phyloP scores from a whole-genome alignment of 495 filamentous ascomycete genomes.

The Jackrogersella minutella region DNA sequence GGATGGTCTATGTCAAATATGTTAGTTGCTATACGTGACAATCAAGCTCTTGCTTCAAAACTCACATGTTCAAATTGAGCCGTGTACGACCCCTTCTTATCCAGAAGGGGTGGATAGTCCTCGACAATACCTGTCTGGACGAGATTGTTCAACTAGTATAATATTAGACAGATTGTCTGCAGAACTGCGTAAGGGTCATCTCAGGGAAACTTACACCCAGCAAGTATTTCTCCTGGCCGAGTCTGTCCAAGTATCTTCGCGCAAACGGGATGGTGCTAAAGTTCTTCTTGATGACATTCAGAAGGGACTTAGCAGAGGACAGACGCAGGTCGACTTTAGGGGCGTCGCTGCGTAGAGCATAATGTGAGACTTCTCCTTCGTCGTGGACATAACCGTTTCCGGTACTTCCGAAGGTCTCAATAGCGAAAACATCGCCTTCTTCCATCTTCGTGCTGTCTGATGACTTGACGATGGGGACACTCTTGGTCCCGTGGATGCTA shows the following conservation, averaged over 20 bases:
- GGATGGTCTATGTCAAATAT: constrained; percentile 69
- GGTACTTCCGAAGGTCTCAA: constrained; percentile 93
- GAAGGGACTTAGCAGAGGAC: constrained; percentile 79
- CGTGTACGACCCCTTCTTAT: constrained; percentile 94
- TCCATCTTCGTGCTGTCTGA: constrained; percentile 88
- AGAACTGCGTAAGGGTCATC: background rate
- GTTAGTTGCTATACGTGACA: constrained; percentile 40
- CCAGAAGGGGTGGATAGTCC: constrained; percentile 85
- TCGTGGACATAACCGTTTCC: constrained; percentile 86
- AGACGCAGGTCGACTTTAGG: constrained; percentile 72
- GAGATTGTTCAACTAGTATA: constrained; percentile 80
- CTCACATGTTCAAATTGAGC: constrained; percentile 95
- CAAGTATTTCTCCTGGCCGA: constrained; percentile 89
- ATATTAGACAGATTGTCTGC: constrained; percentile 26
- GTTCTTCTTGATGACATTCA: constrained; percentile 90
- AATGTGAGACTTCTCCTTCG: constrained; percentile 84
- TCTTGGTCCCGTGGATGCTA: constrained; percentile 87
- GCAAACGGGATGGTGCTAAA: constrained; percentile 90
- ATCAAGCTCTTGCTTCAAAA: constrained; percentile 8
- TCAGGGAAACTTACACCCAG: constrained; percentile 68
- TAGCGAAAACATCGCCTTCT: constrained; percentile 91
- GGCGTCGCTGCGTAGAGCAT: constrained; percentile 70
- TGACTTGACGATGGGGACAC: constrained; percentile 87
- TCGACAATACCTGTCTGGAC: constrained; percentile 86
- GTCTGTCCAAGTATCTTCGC: constrained; percentile 81